Base-by-base conservation (phyloP, 2,329 filamentous ascomycete species). In the Ceratocystis eucalypticola region DNA sequence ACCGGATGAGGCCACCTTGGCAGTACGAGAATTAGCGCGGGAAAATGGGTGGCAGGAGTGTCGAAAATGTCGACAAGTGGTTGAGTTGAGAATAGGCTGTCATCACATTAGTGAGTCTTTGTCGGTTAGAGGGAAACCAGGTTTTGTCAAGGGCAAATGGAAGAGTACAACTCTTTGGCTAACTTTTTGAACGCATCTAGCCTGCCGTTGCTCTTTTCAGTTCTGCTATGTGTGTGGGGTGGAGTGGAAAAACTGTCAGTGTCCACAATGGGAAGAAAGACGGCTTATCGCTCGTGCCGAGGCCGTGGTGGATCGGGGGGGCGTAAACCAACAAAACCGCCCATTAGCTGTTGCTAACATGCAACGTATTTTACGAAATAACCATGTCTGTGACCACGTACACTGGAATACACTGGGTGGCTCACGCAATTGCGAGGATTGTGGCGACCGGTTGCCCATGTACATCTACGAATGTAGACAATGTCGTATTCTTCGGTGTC, bases 101-200 rank as follows among this genome's bases (percentile, higher is more conserved):
- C 75, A 80, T 63, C 83, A 85, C 64, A 85, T 85, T 2, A 81
- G 82, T 85, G 69, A 71, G 80, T 78, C 5, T 4, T 4, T 28
- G 63, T 46, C 55, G 30, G 55, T n/a, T 20, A 30, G 7, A 1
- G 28, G 3, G 7, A n/a, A 25, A 15, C n/a, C 12, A 28, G 5
- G 55, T 59, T 28, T 3, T 7, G 17, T 12, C 22, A n/a, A 37
- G 55, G 59, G 50, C 61, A 25, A 12, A 41, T 10, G n/a, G 28
- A 30, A 48, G 55, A 67, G 48, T 20, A 50, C 37, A 10, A 45
- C 62, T 57, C 28, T 25, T 37, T 25, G 30, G 62, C 61, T n/a
- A 61, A 50, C 45, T 37, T 48, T 3, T 17, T n/a, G 20, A 5
- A 10, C 2, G 46, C 2, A 20, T 66, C n/a, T 15, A 75, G 81